Conservation (phyloP, 1,284 basidiomycete species). For the Cutaneotrichosporon dermatis region DNA sequence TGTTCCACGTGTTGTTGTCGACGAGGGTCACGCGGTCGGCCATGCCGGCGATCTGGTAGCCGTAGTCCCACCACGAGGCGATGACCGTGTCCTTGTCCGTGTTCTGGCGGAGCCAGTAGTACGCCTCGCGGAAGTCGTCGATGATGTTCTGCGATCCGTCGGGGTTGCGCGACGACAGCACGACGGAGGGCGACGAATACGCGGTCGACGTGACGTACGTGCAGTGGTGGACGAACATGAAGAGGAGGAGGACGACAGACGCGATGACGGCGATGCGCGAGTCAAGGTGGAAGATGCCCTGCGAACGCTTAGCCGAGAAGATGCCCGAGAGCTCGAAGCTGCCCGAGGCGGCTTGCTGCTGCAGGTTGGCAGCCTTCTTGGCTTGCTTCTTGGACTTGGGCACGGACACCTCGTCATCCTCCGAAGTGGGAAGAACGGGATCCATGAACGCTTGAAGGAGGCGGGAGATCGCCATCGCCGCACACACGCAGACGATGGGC, state of each 20-base stretch:
- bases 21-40: conserved; percentile 79
- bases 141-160: conserved; percentile 94
- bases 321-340: conserved; percentile 33
- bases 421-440: conserved; percentile 47
- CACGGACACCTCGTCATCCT: conserved; percentile 8
- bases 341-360: conserved; percentile 6
- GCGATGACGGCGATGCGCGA: conserved; percentile 71
- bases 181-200: conserved; percentile 97
- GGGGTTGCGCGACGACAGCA: conserved; percentile 71
- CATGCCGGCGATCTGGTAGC: conserved; percentile 99
- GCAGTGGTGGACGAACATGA: conserved; percentile 91
- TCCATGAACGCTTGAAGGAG: conserved; percentile 87
- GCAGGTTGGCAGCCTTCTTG: conserved; percentile 53
- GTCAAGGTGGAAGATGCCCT: conserved; percentile 80
- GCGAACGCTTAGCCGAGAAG: conserved; percentile 32
- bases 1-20: conserved; percentile 99
- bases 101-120: conserved; percentile 98
- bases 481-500: conserved; percentile 58
- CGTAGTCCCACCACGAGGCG: conserved; percentile 99
- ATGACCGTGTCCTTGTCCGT: conserved; percentile 86
- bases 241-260: conserved; percentile 73
- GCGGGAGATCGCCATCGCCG: conserved; percentile 85
- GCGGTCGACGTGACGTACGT: conserved; percentile 94
- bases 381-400: conserved; percentile 59
- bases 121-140: conserved; percentile 99